phyloP scores from a whole-genome alignment of 2,329 filamentous ascomycete species.

The Fusarium guadeloupense region DNA sequence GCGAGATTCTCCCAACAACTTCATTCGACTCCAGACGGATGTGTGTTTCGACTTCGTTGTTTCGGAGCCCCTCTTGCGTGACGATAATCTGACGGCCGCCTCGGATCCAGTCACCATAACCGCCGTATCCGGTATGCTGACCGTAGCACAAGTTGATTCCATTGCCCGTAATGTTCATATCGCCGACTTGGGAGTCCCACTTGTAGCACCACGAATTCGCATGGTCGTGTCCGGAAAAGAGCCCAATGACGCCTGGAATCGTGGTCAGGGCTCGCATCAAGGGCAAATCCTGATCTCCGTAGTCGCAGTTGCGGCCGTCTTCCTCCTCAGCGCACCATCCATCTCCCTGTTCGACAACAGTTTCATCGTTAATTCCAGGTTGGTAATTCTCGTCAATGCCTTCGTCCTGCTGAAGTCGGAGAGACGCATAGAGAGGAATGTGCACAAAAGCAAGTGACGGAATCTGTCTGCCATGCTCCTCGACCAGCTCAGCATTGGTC shows the following conservation, averaged over 20 bases:
- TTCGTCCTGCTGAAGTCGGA: slow-evolving; percentile 34
- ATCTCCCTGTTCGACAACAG: slow-evolving; percentile 53
- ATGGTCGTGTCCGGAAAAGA: slow-evolving; percentile 75
- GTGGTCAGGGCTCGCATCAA: slow-evolving; percentile 71
- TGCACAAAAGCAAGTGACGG: slow-evolving; percentile 61
- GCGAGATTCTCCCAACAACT: slow-evolving; percentile 59
- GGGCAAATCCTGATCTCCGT: slow-evolving; percentile 62
- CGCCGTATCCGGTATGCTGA: slow-evolving; percentile 74
- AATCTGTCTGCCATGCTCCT: slow-evolving; percentile 45
- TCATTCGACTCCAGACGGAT: slow-evolving; percentile 67
- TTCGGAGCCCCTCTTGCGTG: slow-evolving; percentile 51
- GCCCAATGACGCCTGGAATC: slow-evolving; percentile 63
- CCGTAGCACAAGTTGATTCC: slow-evolving; percentile 65
- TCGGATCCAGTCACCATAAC: slow-evolving; percentile 71
- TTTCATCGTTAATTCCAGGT: slow-evolving; percentile 60
- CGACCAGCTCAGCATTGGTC: slow-evolving; percentile 47
- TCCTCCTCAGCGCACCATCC: slow-evolving; percentile 56
- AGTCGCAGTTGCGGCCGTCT: slow-evolving; percentile 50
- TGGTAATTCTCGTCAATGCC: slow-evolving; percentile 50
- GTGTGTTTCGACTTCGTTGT: slow-evolving; percentile 64
- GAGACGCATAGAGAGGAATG: slow-evolving; percentile 52
- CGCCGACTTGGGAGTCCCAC: slow-evolving; percentile 59
- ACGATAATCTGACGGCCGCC: slow-evolving; percentile 67
- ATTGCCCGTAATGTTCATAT: slow-evolving; percentile 55
- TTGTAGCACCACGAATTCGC: slow-evolving; percentile 67